A percentile compares a stretch with the other conserved stretches of the same genome.
Conservation (phyloP, 352 stramenopile genomes). For the Pilasporangium apinafurcum region DNA sequence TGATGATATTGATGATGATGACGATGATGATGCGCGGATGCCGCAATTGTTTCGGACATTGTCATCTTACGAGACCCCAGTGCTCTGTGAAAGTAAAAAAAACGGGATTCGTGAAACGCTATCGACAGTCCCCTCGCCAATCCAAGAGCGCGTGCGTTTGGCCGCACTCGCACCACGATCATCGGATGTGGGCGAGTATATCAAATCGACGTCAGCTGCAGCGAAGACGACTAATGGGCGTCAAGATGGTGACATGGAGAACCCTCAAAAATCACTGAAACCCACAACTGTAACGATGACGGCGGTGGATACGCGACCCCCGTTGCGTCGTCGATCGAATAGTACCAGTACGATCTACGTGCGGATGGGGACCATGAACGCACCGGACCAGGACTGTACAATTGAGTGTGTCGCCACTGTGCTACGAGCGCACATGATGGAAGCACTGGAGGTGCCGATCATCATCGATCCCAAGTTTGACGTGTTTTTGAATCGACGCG, state of each 20-base stretch:
- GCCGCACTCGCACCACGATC: slow-evolving; percentile 30
- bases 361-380: slow-evolving; percentile 91
- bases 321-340: slow-evolving; percentile 88
- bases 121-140: slow-evolving; percentile 40
- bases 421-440: slow-evolving; percentile 93
- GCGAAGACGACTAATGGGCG: no score
- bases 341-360: slow-evolving; percentile 93
- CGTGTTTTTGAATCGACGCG: slow-evolving; percentile 57
- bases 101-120: slow-evolving; percentile 5
- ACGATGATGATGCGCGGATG: slow-evolving; percentile 23
- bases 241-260: neutral
- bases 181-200: slow-evolving; percentile 56
- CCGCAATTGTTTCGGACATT: slow-evolving; percentile 64
- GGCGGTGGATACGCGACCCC: slow-evolving; percentile 15
- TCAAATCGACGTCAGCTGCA: slow-evolving; percentile 16
- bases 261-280: slow-evolving; percentile 3
- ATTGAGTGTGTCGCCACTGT: slow-evolving; percentile 96
- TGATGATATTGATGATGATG: slow-evolving; percentile 26
- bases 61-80: slow-evolving; percentile 75
- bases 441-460: slow-evolving; percentile 62
- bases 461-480: slow-evolving; percentile 49
- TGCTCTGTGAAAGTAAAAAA: slow-evolving; percentile 56
- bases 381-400: slow-evolving; percentile 94
- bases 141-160: slow-evolving; percentile 61
- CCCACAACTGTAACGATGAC: slow-evolving; percentile 13